Conservation (phyloP, 1,139 yeast genomes). For the Taphrina flavorubra region DNA sequence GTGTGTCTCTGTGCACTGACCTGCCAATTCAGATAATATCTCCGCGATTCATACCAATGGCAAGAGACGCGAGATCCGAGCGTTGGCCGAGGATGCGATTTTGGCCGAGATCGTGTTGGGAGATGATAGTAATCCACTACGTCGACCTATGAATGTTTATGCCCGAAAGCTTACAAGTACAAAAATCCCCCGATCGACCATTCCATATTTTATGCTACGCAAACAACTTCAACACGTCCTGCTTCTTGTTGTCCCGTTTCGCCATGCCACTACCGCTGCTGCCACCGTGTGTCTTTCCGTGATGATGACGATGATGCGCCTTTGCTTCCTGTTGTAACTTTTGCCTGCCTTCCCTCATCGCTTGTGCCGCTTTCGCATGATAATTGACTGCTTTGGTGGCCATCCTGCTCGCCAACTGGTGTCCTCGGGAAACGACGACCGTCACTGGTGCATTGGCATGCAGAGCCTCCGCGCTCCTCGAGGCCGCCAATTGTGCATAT, state of each 20-base stretch:
- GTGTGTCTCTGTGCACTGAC: too few species aligned
- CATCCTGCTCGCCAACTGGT: slow-evolving; percentile 27
- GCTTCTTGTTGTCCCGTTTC: slow-evolving; percentile 5
- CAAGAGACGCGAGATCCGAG: too few species aligned
- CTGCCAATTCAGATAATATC: too few species aligned
- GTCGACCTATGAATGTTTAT: too few species aligned
- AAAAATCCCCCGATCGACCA: too few species aligned
- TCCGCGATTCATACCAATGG: too few species aligned
- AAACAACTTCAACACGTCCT: slow-evolving; percentile 25
- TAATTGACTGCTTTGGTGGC: slow-evolving; percentile 28
- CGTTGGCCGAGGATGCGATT: too few species aligned
- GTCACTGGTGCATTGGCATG: slow-evolving; percentile 2
- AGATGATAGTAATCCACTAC: too few species aligned
- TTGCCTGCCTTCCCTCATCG: not conserved
- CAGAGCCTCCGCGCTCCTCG: slow-evolving; percentile 9
- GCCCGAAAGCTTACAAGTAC: too few species aligned
- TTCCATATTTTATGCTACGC: not conserved
- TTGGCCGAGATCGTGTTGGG: too few species aligned
- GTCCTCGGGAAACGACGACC: slow-evolving; percentile 22
- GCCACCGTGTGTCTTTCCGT: too few species aligned
- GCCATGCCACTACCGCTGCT: not conserved
- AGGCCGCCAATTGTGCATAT: slow-evolving; percentile 17
- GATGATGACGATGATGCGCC: not conserved
- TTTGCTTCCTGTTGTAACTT: not conserved
- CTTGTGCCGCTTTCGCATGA: slow-evolving; percentile 30